Percentiles rank a stretch among this genome's conserved stretches.
Conservation (phyloP, 495 filamentous ascomycete genomes). For the Trichodelitschia bisporula region DNA sequence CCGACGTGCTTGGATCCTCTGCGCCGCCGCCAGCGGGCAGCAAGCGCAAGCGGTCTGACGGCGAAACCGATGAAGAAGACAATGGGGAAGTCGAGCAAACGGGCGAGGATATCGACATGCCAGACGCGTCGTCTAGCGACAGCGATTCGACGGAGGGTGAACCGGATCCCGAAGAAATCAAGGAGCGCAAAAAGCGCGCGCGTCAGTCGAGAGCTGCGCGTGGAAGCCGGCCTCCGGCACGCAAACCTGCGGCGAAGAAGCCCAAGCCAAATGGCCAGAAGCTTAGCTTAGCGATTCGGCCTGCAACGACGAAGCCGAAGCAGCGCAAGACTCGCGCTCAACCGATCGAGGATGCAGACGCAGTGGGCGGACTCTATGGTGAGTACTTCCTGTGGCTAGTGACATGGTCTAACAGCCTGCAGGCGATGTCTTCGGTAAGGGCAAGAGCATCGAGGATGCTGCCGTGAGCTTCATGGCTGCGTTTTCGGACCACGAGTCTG, state of each 20-base stretch:
- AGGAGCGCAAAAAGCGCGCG: conserved; percentile 27
- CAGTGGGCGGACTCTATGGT: conserved; percentile 58
- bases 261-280: conserved; percentile 17
- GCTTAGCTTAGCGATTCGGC: conserved; percentile 15
- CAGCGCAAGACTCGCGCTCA: conserved; percentile 12
- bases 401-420: no score
- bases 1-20: conserved; percentile 6
- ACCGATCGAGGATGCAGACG: conserved; percentile 14
- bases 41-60: conserved; percentile 18
- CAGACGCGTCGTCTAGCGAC: conserved; percentile 16
- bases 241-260: conserved; percentile 47
- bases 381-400: no score
- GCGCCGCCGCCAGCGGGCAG: conserved; percentile 20
- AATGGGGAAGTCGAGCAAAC: conserved; percentile 30
- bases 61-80: conserved; percentile 18
- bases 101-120: conserved; percentile 5
- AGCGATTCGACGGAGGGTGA: conserved; percentile 14
- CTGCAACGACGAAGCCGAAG: conserved; percentile 18
- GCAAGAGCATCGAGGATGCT: conserved; percentile 42
- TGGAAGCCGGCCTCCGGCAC: conserved; percentile 8
- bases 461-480: conserved; percentile 54
- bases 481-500: conserved; percentile 41
- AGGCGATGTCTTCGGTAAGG: conserved; percentile 67
- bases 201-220: conserved; percentile 14
- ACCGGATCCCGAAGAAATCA: conserved; percentile 41